Evolutionary conservation across 2,329 filamentous ascomycete genomes (phyloP).

Genomic region (Xylaria sp.): DNA sequence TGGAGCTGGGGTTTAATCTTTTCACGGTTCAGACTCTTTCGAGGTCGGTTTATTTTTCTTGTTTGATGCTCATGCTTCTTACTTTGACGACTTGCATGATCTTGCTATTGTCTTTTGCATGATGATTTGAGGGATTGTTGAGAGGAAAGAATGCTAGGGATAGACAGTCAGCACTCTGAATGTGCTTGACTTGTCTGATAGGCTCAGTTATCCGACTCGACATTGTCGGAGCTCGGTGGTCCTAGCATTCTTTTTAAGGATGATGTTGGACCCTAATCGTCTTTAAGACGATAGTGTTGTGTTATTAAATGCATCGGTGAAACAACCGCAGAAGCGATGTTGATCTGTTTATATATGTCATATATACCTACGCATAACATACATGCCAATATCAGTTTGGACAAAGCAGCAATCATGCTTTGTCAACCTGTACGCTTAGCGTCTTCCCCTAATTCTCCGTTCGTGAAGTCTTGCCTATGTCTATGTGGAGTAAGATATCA

Average conservation of each 20-base stretch:
- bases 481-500: background rate
- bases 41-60: slow-evolving; percentile 19
- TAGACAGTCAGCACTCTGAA: background rate
- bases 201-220: background rate
- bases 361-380: slow-evolving; percentile 11
- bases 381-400: slow-evolving; percentile 22
- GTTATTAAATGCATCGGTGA: slow-evolving; percentile 2
- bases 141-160: slow-evolving; percentile 22
- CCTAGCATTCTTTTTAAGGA: background rate
- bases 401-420: slow-evolving; percentile 19
- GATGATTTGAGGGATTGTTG: slow-evolving; percentile 29
- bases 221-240: background rate
- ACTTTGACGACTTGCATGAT: slow-evolving; percentile 48
- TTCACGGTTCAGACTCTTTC: slow-evolving; percentile 9
- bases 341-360: slow-evolving; percentile 33
- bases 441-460: background rate
- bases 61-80: slow-evolving; percentile 37
- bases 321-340: slow-evolving; percentile 5
- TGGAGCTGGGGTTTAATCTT: slow-evolving; percentile 33
- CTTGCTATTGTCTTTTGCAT: slow-evolving; percentile 36
- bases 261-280: slow-evolving; percentile 6
- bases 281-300: background rate
- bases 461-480: background rate
- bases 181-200: background rate
- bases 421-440: background rate